Evolutionary conservation across 768 basidiomycete species (phyloP).

Genomic region (Pulveroboletus sp.): DNA sequence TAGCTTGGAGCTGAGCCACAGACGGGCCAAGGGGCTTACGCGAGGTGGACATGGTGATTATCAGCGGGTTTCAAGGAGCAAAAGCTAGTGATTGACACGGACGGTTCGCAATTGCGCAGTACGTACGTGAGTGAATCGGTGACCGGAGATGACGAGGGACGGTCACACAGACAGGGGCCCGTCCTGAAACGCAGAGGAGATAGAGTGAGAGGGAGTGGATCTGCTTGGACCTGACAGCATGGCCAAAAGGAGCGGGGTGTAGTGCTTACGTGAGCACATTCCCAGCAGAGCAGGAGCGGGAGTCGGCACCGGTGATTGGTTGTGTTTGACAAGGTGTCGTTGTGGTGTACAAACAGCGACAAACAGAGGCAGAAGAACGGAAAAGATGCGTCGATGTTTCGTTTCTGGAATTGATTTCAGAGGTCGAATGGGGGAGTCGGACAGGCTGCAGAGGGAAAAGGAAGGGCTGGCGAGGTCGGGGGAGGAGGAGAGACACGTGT

Average conservation of each 20-base stretch:
- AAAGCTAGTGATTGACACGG: not conserved
- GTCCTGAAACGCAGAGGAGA: not conserved
- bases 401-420: slow-evolving; percentile 1
- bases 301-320: not conserved
- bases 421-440: not conserved
- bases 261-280: no score
- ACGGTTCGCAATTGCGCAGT: no score
- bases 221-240: not conserved
- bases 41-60: not conserved
- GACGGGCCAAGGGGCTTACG: not conserved
- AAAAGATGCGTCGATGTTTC: no score
- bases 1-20: no score
- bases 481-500: not conserved
- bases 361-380: not conserved
- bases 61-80: no score
- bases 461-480: not conserved
- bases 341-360: not conserved
- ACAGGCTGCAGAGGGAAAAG: not conserved
- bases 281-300: no score
- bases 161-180: not conserved
- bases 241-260: not conserved
- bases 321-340: not conserved
- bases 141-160: not conserved
- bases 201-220: not conserved
- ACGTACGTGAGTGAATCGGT: not conserved